phyloP scores from a whole-genome alignment of 1,139 yeast species.

The Kodamaea sp. region DNA sequence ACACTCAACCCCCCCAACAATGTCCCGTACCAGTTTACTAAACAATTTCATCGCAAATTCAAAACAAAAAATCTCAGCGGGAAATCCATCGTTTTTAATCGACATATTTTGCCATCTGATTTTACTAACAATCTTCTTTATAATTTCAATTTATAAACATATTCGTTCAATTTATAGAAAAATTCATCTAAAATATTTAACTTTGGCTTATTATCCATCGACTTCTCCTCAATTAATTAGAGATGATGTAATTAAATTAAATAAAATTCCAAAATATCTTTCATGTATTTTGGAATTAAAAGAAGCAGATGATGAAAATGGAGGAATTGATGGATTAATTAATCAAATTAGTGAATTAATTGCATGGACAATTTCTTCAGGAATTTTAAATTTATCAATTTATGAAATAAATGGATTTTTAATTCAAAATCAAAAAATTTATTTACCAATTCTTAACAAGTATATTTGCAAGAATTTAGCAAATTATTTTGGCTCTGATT shows the following conservation, averaged over 20 bases:
- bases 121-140: constrained; percentile 50
- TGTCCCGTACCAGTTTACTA: too few species aligned
- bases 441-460: constrained; percentile 54
- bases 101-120: constrained; percentile 33
- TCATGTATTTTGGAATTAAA: constrained; percentile 70
- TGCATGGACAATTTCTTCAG: constrained; percentile 88
- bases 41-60: too few species aligned
- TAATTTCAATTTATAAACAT: constrained; percentile 55
- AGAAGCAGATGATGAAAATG: constrained; percentile 78
- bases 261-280: constrained; percentile 73
- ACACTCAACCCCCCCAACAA: too few species aligned
- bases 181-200: constrained; percentile 53
- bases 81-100: constrained; percentile 3
- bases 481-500: constrained; percentile 70
- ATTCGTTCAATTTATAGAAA: constrained; percentile 52
- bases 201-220: constrained; percentile 72
- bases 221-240: constrained; percentile 84
- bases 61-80: too few species aligned
- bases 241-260: constrained; percentile 68
- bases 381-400: constrained; percentile 65
- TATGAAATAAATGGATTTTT: constrained; percentile 74
- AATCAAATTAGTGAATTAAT: constrained; percentile 72
- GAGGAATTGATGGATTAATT: constrained; percentile 80
- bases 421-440: constrained; percentile 39
- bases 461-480: constrained; percentile 59